Percentiles rank a stretch among this genome's conserved stretches.
Conservation (phyloP, 495 filamentous ascomycete genomes). For the Talaromyces wortmannii region DNA sequence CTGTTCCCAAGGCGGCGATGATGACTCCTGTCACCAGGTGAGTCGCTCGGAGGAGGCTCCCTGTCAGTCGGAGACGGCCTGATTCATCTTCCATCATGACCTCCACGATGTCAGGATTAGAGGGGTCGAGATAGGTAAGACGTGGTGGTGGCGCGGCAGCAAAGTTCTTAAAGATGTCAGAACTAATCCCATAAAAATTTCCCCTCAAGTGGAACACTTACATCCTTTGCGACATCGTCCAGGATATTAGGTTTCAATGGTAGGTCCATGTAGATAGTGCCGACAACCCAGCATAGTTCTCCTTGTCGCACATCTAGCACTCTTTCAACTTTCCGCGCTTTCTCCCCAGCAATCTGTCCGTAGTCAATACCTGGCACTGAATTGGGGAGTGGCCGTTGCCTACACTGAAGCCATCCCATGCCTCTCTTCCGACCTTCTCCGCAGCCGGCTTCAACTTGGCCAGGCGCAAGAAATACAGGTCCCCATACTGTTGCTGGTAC, state of each 20-base stretch:
- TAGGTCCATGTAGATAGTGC: conserved; percentile 97
- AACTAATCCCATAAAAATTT: not conserved
- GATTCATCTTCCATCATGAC: conserved; percentile 95
- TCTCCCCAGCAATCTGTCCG: conserved; percentile 65
- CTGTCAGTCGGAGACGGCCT: conserved; percentile 78
- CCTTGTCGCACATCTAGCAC: conserved; percentile 95
- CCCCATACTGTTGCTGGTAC: conserved; percentile 93
- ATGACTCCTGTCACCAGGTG: conserved; percentile 87
- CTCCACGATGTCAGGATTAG: conserved; percentile 41
- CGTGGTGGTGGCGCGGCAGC: conserved; percentile 75
- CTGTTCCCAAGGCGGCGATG: conserved; percentile 84
- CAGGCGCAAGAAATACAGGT: conserved; percentile 93
- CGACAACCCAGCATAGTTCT: conserved; percentile 89
- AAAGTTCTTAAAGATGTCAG: conserved; percentile 55
- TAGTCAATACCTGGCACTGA: not conserved
- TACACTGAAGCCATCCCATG: conserved; percentile 70
- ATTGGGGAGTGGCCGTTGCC: not conserved
- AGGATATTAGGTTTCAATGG: conserved; percentile 94
- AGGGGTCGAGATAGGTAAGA: conserved; percentile 60
- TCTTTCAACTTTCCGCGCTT: conserved; percentile 65
- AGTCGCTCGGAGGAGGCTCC: conserved; percentile 52
- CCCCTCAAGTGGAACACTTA: conserved; percentile 30
- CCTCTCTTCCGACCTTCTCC: conserved; percentile 61
- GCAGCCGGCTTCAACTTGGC: conserved; percentile 80
- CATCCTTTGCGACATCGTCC: conserved; percentile 89